phyloP scores from a whole-genome alignment of 2,329 filamentous ascomycete genomes.

The Blastomyces silverae region DNA sequence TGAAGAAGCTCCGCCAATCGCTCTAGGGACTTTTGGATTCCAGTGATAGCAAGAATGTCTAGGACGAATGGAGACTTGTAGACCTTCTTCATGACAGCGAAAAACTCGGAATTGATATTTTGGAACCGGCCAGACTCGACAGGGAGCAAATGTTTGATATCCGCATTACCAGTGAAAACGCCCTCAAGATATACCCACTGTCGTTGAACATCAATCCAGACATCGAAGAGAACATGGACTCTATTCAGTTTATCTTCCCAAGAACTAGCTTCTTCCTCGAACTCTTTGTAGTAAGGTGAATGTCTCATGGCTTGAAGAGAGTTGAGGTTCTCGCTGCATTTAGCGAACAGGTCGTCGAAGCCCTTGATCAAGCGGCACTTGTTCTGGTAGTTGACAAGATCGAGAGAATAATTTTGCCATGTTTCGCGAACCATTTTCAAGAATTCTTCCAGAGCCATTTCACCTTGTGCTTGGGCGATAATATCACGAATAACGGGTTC shows the following conservation, averaged over 20 bases:
- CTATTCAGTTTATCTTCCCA: conserved; percentile 99
- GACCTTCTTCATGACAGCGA: conserved; percentile 99
- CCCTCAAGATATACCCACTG: conserved; percentile 99
- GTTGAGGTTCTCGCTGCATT: conserved; percentile 96
- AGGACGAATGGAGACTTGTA: conserved; percentile 93
- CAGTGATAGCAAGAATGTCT: conserved; percentile 91
- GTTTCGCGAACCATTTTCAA: conserved; percentile 91
- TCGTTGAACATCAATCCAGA: conserved; percentile 99
- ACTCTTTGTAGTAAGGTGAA: conserved; percentile 98
- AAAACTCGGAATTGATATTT: conserved; percentile 98
- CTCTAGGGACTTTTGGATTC: conserved; percentile 92
- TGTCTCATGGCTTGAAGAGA: conserved; percentile 98
- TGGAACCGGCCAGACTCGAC: conserved; percentile 96
- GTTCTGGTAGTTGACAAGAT: conserved; percentile 94
- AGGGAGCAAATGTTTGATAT: conserved; percentile 96
- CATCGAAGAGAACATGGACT: conserved; percentile 94
- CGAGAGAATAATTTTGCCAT: conserved; percentile 91
- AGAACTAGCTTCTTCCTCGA: conserved; percentile 89
- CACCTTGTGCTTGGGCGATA: conserved; percentile 89
- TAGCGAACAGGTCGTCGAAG: conserved; percentile 96
- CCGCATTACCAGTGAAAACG: conserved; percentile 95
- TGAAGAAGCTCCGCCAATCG: conserved; percentile 92
- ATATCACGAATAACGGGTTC: conserved; percentile 87
- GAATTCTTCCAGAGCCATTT: conserved; percentile 98
- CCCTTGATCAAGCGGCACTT: conserved; percentile 96